A percentile compares a stretch with the other conserved stretches of the same genome.
Evolutionary conservation across 2,329 filamentous ascomycete genomes (phyloP).

Genomic region (Claviceps maximensis): DNA sequence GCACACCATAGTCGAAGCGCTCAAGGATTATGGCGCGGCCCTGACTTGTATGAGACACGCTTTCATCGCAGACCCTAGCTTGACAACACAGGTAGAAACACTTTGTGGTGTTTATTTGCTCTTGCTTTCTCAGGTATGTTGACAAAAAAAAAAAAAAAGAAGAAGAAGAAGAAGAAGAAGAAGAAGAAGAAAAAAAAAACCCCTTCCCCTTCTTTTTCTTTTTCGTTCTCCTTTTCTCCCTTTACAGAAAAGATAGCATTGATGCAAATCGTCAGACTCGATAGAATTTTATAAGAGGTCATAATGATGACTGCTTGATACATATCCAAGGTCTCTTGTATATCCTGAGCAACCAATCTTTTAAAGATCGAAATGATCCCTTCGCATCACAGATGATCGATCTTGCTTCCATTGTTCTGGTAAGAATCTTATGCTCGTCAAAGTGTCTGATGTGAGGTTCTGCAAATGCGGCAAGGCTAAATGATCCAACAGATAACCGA

Average conservation of each 20-base stretch:
- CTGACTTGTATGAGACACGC: slow-evolving; percentile 11
- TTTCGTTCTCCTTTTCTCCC: background rate
- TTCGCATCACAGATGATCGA: slow-evolving; percentile 5
- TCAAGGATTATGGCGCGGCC: slow-evolving; percentile 19
- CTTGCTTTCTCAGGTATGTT: slow-evolving; percentile 15
- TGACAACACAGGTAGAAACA: slow-evolving; percentile 17
- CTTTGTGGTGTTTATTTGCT: slow-evolving; percentile 25
- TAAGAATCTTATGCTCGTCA: background rate
- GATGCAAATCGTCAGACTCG: background rate
- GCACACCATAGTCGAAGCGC: slow-evolving; percentile 10
- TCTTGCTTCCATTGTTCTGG: slow-evolving; percentile 1
- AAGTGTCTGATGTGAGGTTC: background rate
- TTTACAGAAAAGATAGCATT: background rate
- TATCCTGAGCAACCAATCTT: slow-evolving; percentile 1
- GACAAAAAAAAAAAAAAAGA: too few relatives aligned
- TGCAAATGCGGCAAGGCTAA: background rate
- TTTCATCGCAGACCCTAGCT: slow-evolving; percentile 16
- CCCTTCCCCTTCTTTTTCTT: background rate
- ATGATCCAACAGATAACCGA: slow-evolving; percentile 2
- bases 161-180: too few relatives aligned
- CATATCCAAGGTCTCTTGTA: slow-evolving; percentile 4
- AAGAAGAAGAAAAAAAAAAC: too few relatives aligned
- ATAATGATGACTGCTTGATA: slow-evolving; percentile 2
- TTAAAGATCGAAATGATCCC: background rate
- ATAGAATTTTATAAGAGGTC: slow-evolving; percentile 1